Conservation (phyloP, 148 eudicot genomes). For the Limonium bicolor region DNA sequence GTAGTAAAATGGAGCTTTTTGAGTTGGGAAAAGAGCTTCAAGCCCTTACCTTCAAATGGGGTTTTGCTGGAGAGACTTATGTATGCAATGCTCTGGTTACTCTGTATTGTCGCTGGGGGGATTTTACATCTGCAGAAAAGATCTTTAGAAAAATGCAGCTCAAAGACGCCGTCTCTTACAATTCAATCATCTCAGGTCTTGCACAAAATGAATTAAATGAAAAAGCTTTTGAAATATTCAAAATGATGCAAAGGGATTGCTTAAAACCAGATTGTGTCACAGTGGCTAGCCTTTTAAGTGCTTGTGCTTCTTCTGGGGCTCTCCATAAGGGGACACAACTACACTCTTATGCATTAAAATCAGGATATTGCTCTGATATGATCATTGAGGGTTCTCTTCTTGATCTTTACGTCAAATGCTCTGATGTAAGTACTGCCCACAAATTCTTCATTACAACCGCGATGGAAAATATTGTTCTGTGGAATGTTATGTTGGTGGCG, state of each 20-base stretch:
- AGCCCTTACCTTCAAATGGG: slow-evolving; percentile 64
- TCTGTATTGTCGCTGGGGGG: slow-evolving; percentile 51
- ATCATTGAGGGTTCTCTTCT: slow-evolving; percentile 87
- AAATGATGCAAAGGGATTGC: slow-evolving; percentile 53
- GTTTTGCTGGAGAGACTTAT: slow-evolving; percentile 46
- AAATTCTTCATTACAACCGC: slow-evolving; percentile 48
- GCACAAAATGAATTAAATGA: slow-evolving; percentile 52
- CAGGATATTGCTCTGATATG: slow-evolving; percentile 68
- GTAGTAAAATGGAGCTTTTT: slow-evolving; percentile 41
- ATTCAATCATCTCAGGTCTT: slow-evolving; percentile 83
- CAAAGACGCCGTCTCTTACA: slow-evolving; percentile 69
- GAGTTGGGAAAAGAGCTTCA: slow-evolving; percentile 70
- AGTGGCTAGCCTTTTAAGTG: slow-evolving; percentile 62
- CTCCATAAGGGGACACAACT: slow-evolving; percentile 69
- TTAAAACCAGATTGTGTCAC: slow-evolving; percentile 82
- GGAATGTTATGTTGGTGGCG: slow-evolving; percentile 93
- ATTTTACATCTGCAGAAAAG: slow-evolving; percentile 41
- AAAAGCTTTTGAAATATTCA: slow-evolving; percentile 41
- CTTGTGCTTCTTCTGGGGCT: slow-evolving; percentile 58
- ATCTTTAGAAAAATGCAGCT: slow-evolving; percentile 42
- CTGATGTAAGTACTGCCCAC: slow-evolving; percentile 54
- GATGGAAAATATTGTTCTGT: slow-evolving; percentile 58
- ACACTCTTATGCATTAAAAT: slow-evolving; percentile 67
- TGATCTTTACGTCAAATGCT: slow-evolving; percentile 92
- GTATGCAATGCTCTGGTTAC: slow-evolving; percentile 74